Evolutionary conservation across 75 land plant genomes (phyloP).

Genomic region (Isoetes taiwanensis): DNA sequence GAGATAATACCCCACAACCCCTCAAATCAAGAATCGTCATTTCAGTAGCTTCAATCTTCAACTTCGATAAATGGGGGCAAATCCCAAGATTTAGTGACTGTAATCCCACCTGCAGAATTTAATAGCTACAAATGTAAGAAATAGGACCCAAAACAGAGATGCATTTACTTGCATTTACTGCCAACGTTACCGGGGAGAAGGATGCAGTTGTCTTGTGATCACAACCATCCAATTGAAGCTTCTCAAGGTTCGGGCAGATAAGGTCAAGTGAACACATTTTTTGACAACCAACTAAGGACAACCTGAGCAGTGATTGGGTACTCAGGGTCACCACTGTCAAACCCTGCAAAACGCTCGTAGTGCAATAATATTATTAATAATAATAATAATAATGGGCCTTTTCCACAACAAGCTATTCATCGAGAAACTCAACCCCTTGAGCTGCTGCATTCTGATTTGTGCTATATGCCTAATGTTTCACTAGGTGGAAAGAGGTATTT

Average conservation of each 20-base stretch:
- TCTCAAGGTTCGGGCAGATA: conserved; percentile 64
- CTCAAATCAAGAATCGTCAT: conserved; percentile 75
- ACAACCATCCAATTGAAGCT: conserved; percentile 69
- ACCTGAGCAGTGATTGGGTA: conserved; percentile 41
- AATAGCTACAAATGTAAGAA: neutral
- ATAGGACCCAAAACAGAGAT: neutral
- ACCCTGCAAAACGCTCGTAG: conserved; percentile 61
- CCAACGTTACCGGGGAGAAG: conserved; percentile 75
- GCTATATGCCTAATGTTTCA: too few relatives aligned
- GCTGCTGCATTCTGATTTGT: too few relatives aligned
- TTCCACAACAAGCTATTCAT: too few relatives aligned
- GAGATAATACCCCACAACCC: conserved; percentile 80
- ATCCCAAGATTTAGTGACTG: conserved; percentile 85
- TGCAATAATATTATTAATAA: too few relatives aligned
- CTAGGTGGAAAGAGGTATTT: too few relatives aligned
- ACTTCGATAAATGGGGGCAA: conserved; percentile 66
- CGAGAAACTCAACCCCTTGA: too few relatives aligned
- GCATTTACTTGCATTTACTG: neutral
- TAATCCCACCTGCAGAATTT: conserved; percentile 52
- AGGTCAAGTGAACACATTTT: conserved; percentile 51
- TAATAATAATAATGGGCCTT: too few relatives aligned
- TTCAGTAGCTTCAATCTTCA: conserved; percentile 53
- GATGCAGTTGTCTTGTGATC: conserved; percentile 72
- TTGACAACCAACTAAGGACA: conserved; percentile 79
- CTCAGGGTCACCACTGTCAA: conserved; percentile 39